Conservation (phyloP, 2,329 filamentous ascomycete genomes). For the Xylaria sp. region DNA sequence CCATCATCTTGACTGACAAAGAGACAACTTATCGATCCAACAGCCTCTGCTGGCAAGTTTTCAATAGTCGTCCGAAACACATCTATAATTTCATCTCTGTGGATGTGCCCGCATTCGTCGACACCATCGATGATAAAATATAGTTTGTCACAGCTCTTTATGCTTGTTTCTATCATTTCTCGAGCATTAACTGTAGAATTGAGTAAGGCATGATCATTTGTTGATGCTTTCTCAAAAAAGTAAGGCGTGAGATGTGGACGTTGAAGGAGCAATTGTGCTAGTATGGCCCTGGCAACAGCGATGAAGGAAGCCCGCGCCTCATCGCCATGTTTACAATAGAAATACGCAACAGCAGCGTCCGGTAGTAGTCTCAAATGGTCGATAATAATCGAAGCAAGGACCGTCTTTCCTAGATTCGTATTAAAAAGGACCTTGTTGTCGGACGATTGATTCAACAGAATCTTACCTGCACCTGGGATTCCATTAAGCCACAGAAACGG, state of each 20-base stretch:
- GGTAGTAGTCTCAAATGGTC: slow-evolving; percentile 45
- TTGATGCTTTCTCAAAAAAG: slow-evolving; percentile 50
- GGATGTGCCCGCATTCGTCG: slow-evolving; percentile 53
- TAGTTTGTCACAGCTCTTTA: slow-evolving; percentile 44
- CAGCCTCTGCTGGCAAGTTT: slow-evolving; percentile 16
- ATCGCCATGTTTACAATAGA: slow-evolving; percentile 55
- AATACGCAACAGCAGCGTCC: slow-evolving; percentile 48
- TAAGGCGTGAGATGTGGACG: slow-evolving; percentile 47
- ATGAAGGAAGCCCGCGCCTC: slow-evolving; percentile 48
- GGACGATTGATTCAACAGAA: background rate
- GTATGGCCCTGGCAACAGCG: slow-evolving; percentile 48
- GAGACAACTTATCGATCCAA: slow-evolving; percentile 44
- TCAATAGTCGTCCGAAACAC: slow-evolving; percentile 44
- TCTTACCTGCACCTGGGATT: slow-evolving; percentile 54
- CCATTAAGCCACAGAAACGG: slow-evolving; percentile 54
- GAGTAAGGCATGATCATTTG: slow-evolving; percentile 48
- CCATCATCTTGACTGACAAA: slow-evolving; percentile 54
- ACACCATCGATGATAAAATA: slow-evolving; percentile 57
- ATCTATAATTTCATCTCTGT: slow-evolving; percentile 49
- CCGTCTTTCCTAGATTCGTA: slow-evolving; percentile 37
- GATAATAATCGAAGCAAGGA: slow-evolving; percentile 54
- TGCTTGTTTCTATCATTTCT: slow-evolving; percentile 47
- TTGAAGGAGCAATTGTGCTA: slow-evolving; percentile 51
- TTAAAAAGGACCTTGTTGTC: slow-evolving; percentile 5
- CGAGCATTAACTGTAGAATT: slow-evolving; percentile 38